These are phyloP conservation scores for Nitzschia sp. DNA, from an alignment of 108 stramenopile genomes.

Conservation along the genomic window DNA sequence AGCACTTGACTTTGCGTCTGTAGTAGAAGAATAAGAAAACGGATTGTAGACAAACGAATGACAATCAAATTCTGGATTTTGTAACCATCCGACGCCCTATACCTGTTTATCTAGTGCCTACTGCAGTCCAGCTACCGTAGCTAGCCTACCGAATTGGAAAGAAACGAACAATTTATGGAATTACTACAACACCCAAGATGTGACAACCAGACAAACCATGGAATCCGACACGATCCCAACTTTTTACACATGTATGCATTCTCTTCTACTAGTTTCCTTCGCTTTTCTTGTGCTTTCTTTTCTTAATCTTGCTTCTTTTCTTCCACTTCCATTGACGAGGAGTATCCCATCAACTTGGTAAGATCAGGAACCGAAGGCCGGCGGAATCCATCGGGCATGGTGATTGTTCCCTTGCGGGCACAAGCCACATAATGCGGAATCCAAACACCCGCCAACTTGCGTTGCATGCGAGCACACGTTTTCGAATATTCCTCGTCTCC, in stretches of 20 bases:
- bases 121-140: too few relatives aligned
- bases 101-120: too few relatives aligned
- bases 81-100: too few relatives aligned
- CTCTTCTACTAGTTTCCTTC: too few relatives aligned
- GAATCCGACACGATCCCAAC: too few relatives aligned
- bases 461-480: slow-evolving; percentile 51
- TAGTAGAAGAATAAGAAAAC: neutral
- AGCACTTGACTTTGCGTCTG: slow-evolving; percentile 19
- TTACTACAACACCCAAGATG: too few relatives aligned
- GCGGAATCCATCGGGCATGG: slow-evolving; percentile 45
- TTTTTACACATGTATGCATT: too few relatives aligned
- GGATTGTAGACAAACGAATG: neutral
- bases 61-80: too few relatives aligned
- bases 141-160: too few relatives aligned
- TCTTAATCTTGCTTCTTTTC: neutral
- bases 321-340: neutral
- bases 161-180: too few relatives aligned
- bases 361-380: slow-evolving; percentile 33
- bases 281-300: neutral
- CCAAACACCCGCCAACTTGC: slow-evolving; percentile 43
- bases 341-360: slow-evolving; percentile 15
- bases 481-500: slow-evolving; percentile 27
- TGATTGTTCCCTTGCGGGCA: slow-evolving; percentile 47
- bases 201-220: too few relatives aligned
- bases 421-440: slow-evolving; percentile 57